Conservation (phyloP, 352 stramenopile species). For the Phytopythium litorale region DNA sequence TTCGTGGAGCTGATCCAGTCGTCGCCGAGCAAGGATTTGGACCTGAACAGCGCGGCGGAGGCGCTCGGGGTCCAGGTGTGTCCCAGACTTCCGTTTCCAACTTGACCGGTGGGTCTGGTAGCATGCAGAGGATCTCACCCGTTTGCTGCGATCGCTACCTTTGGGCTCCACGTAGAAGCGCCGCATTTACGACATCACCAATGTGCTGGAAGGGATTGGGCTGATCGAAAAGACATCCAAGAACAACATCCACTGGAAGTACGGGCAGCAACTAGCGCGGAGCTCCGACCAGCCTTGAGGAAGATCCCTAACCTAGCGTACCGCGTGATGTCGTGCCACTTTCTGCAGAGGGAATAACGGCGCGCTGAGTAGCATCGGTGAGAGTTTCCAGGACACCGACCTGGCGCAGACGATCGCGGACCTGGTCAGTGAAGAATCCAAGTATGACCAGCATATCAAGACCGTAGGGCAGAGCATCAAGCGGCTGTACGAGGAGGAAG, state of each 20-base stretch:
- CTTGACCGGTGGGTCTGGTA: background rate
- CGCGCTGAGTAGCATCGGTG: conserved; percentile 31
- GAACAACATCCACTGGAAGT: conserved; percentile 98
- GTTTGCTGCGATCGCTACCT: background rate
- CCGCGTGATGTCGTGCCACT: background rate
- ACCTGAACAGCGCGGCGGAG: conserved; percentile 93
- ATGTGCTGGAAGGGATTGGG: conserved; percentile 97
- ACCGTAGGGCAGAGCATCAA: conserved; percentile 78
- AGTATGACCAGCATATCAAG: conserved; percentile 84
- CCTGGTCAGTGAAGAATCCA: conserved; percentile 76
- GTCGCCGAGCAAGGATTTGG: conserved; percentile 85
- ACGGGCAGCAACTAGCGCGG: conserved; percentile 16
- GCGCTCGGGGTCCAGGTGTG: conserved; percentile 74
- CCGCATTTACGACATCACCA: conserved; percentile 99
- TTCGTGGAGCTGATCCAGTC: conserved; percentile 95
- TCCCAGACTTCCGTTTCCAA: background rate
- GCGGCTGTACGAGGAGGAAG: conserved; percentile 80
- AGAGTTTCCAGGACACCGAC: conserved; percentile 66
- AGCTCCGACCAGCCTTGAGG: background rate
- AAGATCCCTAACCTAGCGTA: background rate
- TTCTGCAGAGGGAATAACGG: conserved; percentile 48
- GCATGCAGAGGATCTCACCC: background rate
- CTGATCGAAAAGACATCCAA: conserved; percentile 97
- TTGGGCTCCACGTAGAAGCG: conserved; percentile 74
- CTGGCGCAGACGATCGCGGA: conserved; percentile 75